Base-by-base conservation (phyloP, 768 basidiomycete genomes). In the Imleria badia region DNA sequence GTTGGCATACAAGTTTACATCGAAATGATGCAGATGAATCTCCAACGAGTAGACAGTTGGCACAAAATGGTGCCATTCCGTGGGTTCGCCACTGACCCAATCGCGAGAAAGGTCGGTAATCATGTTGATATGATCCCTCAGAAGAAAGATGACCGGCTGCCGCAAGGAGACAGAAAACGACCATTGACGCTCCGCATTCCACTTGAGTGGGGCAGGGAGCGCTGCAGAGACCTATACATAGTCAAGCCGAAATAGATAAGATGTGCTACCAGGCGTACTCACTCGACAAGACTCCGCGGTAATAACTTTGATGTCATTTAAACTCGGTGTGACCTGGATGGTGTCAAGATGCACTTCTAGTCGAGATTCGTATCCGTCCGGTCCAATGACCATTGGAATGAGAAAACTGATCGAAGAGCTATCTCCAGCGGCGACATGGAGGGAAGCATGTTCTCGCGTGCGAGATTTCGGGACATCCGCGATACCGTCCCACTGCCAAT, bases 121-220 rank as follows among this genome's bases (percentile, higher is more conserved):
- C 81, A 98, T 91, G 63, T 93, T 95, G 72, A 94, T 84, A 65
- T 98, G 96, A 66, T 98, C 96, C 40, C 94, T 84, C 12, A 98
- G 77, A 19, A 97, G 76, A 65, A 84, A 90, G 34, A 96, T 76
- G 2, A 81, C 72, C 2, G 95, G 87, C 48, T 84, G 83, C 9
- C 83, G 80, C 23, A 98, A 73, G 12, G 81, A 82, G 42, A 94
- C 69, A n/a, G 82, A 75, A 66, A 94, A 81, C 0, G 76, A 74
- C 96, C 96, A 98, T 59, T 79, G 82, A 23, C 94, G 83, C 60
- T 82, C 77, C 1, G 75, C 84, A 56, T 94, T 83, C 96, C 96
- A 98, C 47, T 74, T 76, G 10, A 96, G 73, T 2, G 94, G 93
- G 0, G 86, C 77, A 15, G 93, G 94, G 58, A 98, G 78, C 44